Percentiles rank a stretch among this genome's conserved stretches.
Evolutionary conservation across 129 eudicot genomes (phyloP).

Genomic region (Flaveria trinervia): DNA sequence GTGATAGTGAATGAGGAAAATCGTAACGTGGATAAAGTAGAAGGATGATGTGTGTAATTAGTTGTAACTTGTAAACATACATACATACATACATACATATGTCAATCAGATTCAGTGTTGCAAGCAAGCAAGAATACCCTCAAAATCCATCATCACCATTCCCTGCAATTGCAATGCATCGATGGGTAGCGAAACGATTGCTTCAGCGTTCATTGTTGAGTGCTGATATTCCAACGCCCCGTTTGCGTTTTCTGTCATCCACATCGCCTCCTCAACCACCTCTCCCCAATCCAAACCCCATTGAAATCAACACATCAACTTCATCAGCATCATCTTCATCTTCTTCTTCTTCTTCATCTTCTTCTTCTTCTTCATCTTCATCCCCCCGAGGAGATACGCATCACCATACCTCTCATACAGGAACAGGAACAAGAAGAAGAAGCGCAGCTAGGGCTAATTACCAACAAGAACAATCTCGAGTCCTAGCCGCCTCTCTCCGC

Average conservation of each 20-base stretch:
- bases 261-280: constrained; percentile 38
- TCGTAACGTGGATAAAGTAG: no score
- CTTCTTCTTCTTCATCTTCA: constrained; percentile 7
- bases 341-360: no score
- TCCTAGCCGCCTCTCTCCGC: constrained; percentile 71
- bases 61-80: no score
- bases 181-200: constrained; percentile 59
- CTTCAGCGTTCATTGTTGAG: constrained; percentile 29
- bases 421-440: no score
- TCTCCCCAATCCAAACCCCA: constrained; percentile 16
- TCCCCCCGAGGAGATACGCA: constrained; percentile 22
- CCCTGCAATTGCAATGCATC: constrained; percentile 43
- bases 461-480: constrained; percentile 71
- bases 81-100: no score
- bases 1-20: no score
- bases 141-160: not conserved
- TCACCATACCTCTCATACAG: not conserved
- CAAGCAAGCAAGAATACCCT: no score
- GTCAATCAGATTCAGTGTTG: no score
- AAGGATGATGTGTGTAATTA: no score
- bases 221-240: constrained; percentile 8
- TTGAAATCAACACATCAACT: not conserved
- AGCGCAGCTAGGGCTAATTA: constrained; percentile 26
- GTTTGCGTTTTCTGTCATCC: constrained; percentile 35
- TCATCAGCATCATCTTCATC: no score